These are phyloP conservation scores for Penicillium lividum DNA, from an alignment of 495 filamentous ascomycete species.

Conservation along the genomic window DNA sequence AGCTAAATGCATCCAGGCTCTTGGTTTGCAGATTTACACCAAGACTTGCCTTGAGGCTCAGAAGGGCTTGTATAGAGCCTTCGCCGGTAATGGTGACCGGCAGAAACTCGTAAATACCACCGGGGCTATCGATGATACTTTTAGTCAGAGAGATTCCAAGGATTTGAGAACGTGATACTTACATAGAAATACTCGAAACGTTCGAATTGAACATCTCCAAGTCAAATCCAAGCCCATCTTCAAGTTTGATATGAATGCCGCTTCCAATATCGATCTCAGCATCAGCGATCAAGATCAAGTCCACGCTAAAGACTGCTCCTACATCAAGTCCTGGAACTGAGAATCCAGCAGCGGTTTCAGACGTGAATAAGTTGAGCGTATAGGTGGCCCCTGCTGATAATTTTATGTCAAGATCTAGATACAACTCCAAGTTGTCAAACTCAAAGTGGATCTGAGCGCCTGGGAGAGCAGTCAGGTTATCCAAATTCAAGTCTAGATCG, in stretches of 20 bases:
- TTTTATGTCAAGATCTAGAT: constrained; percentile 49
- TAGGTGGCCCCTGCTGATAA: constrained; percentile 46
- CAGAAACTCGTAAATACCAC: constrained; percentile 57
- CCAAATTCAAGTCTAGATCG: constrained; percentile 27
- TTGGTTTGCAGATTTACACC: constrained; percentile 39
- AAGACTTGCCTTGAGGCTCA: constrained; percentile 28
- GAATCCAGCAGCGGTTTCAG: constrained; percentile 45
- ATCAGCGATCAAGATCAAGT: constrained; percentile 49
- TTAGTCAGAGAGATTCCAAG: neutral
- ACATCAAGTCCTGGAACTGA: constrained; percentile 35
- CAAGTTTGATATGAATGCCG: constrained; percentile 54
- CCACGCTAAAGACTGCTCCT: constrained; percentile 46
- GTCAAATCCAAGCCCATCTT: constrained; percentile 45
- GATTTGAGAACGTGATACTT: constrained; percentile 7
- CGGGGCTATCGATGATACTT: constrained; percentile 33
- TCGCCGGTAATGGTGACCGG: constrained; percentile 49
- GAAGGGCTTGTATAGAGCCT: constrained; percentile 40
- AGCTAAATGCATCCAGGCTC: constrained; percentile 11
- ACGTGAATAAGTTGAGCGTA: constrained; percentile 49
- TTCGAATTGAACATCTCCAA: constrained; percentile 46
- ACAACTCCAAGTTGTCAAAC: constrained; percentile 54
- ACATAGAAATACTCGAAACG: constrained; percentile 49
- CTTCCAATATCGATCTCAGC: constrained; percentile 49
- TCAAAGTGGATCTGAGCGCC: constrained; percentile 43
- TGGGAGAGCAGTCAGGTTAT: constrained; percentile 44